Percentiles rank a stretch among this genome's conserved stretches.
phyloP scores from a whole-genome alignment of 2,329 filamentous ascomycete species.

The Magnaporthiopsis rhizophila region DNA sequence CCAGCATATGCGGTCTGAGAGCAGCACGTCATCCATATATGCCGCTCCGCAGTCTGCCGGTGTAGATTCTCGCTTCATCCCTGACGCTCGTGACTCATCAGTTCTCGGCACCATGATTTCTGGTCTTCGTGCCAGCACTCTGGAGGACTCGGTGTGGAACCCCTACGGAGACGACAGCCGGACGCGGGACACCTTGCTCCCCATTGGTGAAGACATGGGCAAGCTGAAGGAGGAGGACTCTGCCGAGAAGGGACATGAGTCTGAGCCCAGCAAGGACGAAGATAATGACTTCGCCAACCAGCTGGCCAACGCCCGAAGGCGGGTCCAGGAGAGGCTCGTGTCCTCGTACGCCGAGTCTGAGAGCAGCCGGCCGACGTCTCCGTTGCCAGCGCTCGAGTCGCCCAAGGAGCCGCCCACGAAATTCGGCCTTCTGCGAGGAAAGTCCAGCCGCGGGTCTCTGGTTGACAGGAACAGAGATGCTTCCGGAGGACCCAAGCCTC shows the following conservation, averaged over 20 bases:
- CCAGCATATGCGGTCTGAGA: conserved; percentile 75
- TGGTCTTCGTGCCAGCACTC: conserved; percentile 33
- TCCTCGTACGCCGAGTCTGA: conserved; percentile 57
- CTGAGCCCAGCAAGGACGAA: conserved; percentile 26
- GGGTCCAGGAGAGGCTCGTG: conserved; percentile 66
- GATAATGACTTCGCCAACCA: conserved; percentile 66
- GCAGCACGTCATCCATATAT: conserved; percentile 74
- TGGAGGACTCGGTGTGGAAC: conserved; percentile 28
- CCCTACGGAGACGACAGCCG: conserved; percentile 4
- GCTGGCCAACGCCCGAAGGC: conserved; percentile 60
- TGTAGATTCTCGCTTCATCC: conserved; percentile 30
- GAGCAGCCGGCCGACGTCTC: conserved; percentile 35
- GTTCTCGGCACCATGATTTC: conserved; percentile 16
- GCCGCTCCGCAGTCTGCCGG: conserved; percentile 29
- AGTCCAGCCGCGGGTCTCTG: conserved; percentile 61
- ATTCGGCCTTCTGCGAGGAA: conserved; percentile 56
- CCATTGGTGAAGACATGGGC: neutral
- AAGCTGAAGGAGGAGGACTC: neutral
- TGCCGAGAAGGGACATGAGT: neutral
- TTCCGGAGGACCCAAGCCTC: conserved; percentile 41
- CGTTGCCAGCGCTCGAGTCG: conserved; percentile 27
- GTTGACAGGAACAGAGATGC: conserved; percentile 34
- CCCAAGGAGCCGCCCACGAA: conserved; percentile 27
- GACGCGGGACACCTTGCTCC: neutral
- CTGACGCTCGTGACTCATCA: conserved; percentile 21